Percentiles rank a stretch among this genome's conserved stretches.
Conservation (phyloP, 163 green algal genomes). For the Scenedesmus sp. region DNA sequence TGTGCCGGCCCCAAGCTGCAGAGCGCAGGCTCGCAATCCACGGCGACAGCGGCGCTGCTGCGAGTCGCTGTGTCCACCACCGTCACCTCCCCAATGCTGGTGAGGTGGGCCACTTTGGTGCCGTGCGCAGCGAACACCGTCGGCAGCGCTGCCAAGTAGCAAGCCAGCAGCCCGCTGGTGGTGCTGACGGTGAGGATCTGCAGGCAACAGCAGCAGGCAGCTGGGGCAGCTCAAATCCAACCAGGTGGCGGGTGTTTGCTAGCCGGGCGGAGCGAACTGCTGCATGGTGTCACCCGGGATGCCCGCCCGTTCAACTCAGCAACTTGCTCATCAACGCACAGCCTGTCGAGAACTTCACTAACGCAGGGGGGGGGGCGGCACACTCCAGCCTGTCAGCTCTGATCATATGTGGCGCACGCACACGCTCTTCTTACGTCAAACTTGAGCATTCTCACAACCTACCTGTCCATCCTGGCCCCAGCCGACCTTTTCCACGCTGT, state of each 20-base stretch:
- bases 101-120: slow-evolving; percentile 71
- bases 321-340: too few species aligned
- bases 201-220: not conserved
- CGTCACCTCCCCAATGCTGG: slow-evolving; percentile 76
- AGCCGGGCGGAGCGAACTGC: too few species aligned
- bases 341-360: too few species aligned
- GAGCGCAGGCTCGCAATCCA: slow-evolving; percentile 79
- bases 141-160: slow-evolving; percentile 77
- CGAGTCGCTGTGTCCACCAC: slow-evolving; percentile 61
- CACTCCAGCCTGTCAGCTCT: too few species aligned
- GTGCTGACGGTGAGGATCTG: slow-evolving; percentile 72
- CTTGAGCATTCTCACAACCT: too few species aligned
- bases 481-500: slow-evolving; percentile 63
- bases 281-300: too few species aligned
- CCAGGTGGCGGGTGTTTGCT: too few species aligned
- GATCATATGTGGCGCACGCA: too few species aligned
- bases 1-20: slow-evolving; percentile 77
- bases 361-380: too few species aligned
- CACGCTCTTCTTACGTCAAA: too few species aligned
- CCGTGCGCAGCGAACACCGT: slow-evolving; percentile 66
- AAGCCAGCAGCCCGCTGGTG: slow-evolving; percentile 67
- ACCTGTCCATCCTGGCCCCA: slow-evolving; percentile 81
- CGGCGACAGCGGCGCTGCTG: slow-evolving; percentile 52
- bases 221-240: too few species aligned
- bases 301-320: too few species aligned